These are phyloP conservation scores for Coniella lustricola DNA, from an alignment of 2,329 filamentous ascomycete species.

Conservation along the genomic window DNA sequence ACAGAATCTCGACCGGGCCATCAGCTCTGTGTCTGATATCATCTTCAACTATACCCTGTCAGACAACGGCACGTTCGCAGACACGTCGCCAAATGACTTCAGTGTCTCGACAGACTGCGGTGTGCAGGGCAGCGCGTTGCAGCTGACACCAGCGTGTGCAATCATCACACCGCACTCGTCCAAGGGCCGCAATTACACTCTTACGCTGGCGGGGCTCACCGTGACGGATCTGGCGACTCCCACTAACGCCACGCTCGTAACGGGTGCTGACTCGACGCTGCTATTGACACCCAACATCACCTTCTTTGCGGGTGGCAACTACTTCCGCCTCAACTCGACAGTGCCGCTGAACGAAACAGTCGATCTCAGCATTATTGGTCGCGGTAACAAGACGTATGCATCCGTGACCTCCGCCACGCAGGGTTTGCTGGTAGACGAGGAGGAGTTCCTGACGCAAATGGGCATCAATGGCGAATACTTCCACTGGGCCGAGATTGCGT, in stretches of 20 bases:
- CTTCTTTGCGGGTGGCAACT: constrained; percentile 28
- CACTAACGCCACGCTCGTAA: constrained; percentile 33
- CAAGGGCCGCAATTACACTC: constrained; percentile 51
- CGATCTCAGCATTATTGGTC: constrained; percentile 24
- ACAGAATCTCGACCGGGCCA: constrained; percentile 41
- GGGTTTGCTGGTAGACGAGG: constrained; percentile 19
- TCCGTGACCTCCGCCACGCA: constrained; percentile 3
- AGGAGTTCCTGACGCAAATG: constrained; percentile 35
- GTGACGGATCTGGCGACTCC: constrained; percentile 25
- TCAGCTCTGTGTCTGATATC: constrained; percentile 28
- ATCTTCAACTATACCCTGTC: constrained; percentile 30
- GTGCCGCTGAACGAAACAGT: constrained; percentile 25
- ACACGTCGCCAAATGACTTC: constrained; percentile 34
- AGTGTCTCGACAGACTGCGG: constrained; percentile 32
- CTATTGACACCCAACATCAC: constrained; percentile 31
- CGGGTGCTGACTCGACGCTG: constrained; percentile 37
- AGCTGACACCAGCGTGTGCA: constrained; percentile 31
- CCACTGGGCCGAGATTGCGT: constrained; percentile 35
- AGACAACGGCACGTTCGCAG: constrained; percentile 20
- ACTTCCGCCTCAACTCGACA: constrained; percentile 29
- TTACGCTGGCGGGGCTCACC: constrained; percentile 35
- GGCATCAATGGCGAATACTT: constrained; percentile 34
- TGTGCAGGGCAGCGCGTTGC: constrained; percentile 22
- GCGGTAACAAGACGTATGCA: constrained; percentile 28
- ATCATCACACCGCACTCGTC: constrained; percentile 40